Conservation (phyloP, 148 eudicot species). For the Amaranthus palmeri region DNA sequence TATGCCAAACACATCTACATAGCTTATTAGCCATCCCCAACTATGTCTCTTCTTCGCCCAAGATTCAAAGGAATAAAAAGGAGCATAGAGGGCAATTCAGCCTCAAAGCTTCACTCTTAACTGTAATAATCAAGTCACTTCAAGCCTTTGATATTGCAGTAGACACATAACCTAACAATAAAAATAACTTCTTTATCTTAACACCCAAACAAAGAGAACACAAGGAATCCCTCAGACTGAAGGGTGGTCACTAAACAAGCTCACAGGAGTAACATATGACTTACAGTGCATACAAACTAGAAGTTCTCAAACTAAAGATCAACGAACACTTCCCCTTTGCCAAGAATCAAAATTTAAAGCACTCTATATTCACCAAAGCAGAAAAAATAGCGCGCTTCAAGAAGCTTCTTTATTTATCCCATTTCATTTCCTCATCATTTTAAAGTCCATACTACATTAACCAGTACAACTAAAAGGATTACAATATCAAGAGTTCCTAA, state of each 20-base stretch:
- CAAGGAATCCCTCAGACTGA: not conserved
- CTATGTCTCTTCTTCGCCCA: not conserved
- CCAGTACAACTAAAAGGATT: not conserved
- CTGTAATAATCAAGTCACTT: too few relatives aligned
- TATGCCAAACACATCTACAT: not conserved
- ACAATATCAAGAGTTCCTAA: not conserved
- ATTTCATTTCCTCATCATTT: too few relatives aligned
- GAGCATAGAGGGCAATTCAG: not conserved
- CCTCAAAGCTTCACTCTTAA: not conserved
- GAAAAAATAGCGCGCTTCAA: not conserved
- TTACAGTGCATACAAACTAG: not conserved
- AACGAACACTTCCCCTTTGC: not conserved
- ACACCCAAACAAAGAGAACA: not conserved
- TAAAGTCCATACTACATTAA: not conserved
- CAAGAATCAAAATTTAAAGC: not conserved
- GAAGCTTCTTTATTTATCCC: not conserved
- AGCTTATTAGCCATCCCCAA: not conserved
- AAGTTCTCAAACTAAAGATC: not conserved
- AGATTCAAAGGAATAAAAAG: not conserved
- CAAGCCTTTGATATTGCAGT: not conserved
- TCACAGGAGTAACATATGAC: not conserved
- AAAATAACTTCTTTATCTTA: not conserved
- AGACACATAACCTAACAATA: not conserved
- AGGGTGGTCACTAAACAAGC: not conserved
- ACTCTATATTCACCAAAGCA: slow-evolving; percentile 4